phyloP scores from a whole-genome alignment of 139 green algal genomes.

The Picochlorum sp. region DNA sequence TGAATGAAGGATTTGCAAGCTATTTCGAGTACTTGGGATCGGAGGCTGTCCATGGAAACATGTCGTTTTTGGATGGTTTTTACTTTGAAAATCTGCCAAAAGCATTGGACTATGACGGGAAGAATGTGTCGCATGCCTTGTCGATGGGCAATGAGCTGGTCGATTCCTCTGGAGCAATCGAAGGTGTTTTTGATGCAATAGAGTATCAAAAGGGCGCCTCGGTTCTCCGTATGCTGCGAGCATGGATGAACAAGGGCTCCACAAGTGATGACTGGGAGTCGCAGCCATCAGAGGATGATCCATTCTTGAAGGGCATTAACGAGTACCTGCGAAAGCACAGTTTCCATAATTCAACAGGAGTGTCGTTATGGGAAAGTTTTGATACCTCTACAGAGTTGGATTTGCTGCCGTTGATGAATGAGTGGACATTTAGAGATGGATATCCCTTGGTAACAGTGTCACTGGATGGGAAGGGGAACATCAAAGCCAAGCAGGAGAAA shows the following conservation, averaged over 20 bases:
- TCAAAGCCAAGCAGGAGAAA: slow-evolving; percentile 15
- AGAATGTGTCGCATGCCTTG: slow-evolving; percentile 25
- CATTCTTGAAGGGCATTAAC: slow-evolving; percentile 34
- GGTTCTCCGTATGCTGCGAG: slow-evolving; percentile 82
- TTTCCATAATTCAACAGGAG: slow-evolving; percentile 21
- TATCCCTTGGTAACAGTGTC: slow-evolving; percentile 33
- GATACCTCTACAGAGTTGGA: neutral
- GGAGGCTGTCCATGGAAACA: slow-evolving; percentile 20
- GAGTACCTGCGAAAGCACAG: slow-evolving; percentile 28
- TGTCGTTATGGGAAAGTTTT: slow-evolving; percentile 33
- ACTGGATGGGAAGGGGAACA: slow-evolving; percentile 4
- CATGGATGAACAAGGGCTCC: slow-evolving; percentile 45
- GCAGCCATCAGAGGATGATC: slow-evolving; percentile 5
- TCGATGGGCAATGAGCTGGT: slow-evolving; percentile 7
- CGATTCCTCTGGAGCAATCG: slow-evolving; percentile 26
- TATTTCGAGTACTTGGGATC: slow-evolving; percentile 73
- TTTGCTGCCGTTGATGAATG: slow-evolving; percentile 20
- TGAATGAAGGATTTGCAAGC: slow-evolving; percentile 84
- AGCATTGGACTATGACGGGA: slow-evolving; percentile 35
- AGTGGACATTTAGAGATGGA: slow-evolving; percentile 39
- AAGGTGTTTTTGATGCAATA: slow-evolving; percentile 57
- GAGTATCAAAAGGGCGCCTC: slow-evolving; percentile 69
- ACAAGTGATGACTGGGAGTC: neutral
- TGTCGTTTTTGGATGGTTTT: slow-evolving; percentile 33
- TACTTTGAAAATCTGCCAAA: slow-evolving; percentile 13